Percentiles rank a stretch among this genome's conserved stretches.
Evolutionary conservation across 208 protist genomes (phyloP).

Genomic region (Porcisia hertigi): DNA sequence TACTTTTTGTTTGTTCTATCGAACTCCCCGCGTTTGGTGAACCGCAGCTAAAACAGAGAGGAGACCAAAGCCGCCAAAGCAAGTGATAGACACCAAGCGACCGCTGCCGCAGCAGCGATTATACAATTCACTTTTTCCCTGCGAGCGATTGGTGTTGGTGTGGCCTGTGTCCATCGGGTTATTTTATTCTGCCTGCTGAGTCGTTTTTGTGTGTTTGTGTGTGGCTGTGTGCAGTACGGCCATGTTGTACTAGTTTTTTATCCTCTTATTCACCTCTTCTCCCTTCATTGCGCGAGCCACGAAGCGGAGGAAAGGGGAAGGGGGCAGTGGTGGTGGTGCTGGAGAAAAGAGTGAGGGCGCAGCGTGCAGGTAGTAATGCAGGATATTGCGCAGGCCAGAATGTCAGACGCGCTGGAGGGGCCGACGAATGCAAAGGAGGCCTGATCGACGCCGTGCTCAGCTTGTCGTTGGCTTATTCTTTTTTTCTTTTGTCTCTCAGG

Average conservation of each 20-base stretch:
- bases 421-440: background rate
- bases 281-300: background rate
- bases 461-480: background rate
- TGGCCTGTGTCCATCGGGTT: background rate
- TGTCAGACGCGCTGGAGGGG: background rate
- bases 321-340: background rate
- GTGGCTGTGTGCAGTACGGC: background rate
- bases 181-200: background rate
- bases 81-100: background rate
- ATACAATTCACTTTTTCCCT: background rate
- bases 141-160: background rate
- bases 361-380: background rate
- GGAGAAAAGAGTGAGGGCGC: background rate
- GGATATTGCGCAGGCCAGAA: background rate
- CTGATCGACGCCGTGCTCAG: background rate
- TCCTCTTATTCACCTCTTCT: background rate
- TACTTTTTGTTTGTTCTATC: background rate
- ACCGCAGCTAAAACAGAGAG: too few relatives aligned
- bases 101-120: background rate
- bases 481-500: background rate
- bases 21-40: background rate
- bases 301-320: too few relatives aligned
- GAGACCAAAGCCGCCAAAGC: background rate
- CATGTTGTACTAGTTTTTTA: background rate
- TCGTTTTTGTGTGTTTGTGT: background rate